These are phyloP conservation scores for Diaporthe humulicola DNA, from an alignment of 2,329 filamentous ascomycete genomes.

Conservation along the genomic window DNA sequence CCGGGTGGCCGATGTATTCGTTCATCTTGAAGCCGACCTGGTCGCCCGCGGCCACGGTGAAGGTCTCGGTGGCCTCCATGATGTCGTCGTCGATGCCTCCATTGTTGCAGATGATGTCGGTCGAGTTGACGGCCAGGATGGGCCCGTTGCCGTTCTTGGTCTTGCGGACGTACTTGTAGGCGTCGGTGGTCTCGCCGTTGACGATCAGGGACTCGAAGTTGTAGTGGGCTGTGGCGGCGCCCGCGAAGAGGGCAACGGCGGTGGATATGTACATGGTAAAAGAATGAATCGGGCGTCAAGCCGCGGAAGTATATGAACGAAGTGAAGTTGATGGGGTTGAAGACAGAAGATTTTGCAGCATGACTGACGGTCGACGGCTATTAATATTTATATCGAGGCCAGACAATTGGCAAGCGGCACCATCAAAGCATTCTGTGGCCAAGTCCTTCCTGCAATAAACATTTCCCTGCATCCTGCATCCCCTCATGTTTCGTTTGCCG, in stretches of 20 bases:
- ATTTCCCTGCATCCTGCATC: background rate
- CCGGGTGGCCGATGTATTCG: conserved; percentile 52
- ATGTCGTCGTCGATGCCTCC: conserved; percentile 49
- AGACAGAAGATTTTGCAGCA: background rate
- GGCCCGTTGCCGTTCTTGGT: conserved; percentile 52
- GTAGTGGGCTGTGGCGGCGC: conserved; percentile 34
- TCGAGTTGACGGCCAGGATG: conserved; percentile 53
- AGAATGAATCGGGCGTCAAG: background rate
- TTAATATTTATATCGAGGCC: background rate
- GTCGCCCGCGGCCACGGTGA: conserved; percentile 54
- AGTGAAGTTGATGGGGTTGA: background rate
- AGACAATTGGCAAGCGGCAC: background rate
- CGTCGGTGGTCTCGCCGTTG: conserved; percentile 42
- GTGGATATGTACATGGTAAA: background rate
- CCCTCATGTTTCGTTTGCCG: background rate
- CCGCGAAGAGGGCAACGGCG: background rate
- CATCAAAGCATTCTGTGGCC: background rate
- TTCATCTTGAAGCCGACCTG: conserved; percentile 57
- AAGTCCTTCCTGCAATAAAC: background rate
- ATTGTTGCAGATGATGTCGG: conserved; percentile 55
- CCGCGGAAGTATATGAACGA: background rate
- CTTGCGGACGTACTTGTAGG: conserved; percentile 44
- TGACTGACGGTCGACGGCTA: background rate
- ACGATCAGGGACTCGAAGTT: conserved; percentile 43
- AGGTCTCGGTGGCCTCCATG: conserved; percentile 52